Percentiles rank a stretch among this genome's conserved stretches.
phyloP scores from a whole-genome alignment of 225 moss, liverwort and hornwort species.

The Anthoceros angustus region DNA sequence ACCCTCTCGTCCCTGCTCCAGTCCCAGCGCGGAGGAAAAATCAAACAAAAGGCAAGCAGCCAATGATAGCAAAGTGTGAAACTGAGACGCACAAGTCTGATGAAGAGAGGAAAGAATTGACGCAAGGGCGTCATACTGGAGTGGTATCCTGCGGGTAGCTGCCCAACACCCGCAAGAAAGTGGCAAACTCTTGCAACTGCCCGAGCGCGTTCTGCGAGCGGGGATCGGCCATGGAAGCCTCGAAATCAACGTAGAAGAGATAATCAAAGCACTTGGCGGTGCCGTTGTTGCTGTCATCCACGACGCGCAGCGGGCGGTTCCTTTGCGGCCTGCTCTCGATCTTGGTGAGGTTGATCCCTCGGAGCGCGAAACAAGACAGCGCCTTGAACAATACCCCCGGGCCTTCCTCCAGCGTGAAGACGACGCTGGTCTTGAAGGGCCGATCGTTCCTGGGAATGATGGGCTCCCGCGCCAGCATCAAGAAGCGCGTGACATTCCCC shows the following conservation, averaged over 20 bases:
- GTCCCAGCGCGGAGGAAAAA: no score
- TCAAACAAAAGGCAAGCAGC: no score
- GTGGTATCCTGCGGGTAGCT: constrained; percentile 85
- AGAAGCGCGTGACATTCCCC: constrained; percentile 86
- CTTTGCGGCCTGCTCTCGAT: constrained; percentile 98
- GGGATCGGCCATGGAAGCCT: constrained; percentile 98
- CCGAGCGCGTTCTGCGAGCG: constrained; percentile 85
- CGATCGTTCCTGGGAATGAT: constrained; percentile 80
- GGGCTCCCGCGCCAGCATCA: constrained; percentile 93
- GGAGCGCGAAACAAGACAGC: constrained; percentile 67
- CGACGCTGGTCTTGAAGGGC: constrained; percentile 92
- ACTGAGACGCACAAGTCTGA: neutral
- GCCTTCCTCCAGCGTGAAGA: constrained; percentile 88
- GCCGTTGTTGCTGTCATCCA: constrained; percentile 91
- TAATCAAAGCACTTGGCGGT: constrained; percentile 96
- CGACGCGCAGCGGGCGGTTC: constrained; percentile 78
- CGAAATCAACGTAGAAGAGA: constrained; percentile 93
- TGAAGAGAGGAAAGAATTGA: constrained; percentile 11
- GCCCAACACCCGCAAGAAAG: constrained; percentile 83
- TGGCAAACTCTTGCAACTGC: constrained; percentile 89
- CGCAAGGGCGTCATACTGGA: constrained; percentile 26
- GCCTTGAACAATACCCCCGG: constrained; percentile 93
- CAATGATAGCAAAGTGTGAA: no score
- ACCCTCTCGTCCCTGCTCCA: no score
- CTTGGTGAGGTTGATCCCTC: constrained; percentile 83